phyloP scores from a whole-genome alignment of 2,329 filamentous ascomycete genomes.

The Colletotrichum scovillei region DNA sequence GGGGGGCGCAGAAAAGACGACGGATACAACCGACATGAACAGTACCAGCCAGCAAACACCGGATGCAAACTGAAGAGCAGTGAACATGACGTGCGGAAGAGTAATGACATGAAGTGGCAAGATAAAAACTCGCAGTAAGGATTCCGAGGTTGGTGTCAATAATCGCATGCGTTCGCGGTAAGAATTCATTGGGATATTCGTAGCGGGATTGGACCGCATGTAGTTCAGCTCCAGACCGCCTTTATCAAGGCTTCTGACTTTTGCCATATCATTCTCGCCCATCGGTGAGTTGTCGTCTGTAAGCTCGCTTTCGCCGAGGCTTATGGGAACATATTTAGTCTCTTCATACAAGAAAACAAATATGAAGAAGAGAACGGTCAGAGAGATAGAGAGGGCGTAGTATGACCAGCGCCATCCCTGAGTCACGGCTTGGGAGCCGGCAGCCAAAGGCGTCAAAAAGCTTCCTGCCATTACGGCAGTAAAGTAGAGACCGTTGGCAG shows the following conservation, averaged over 20 bases:
- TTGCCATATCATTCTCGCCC: neutral
- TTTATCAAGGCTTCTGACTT: neutral
- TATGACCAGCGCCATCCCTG: constrained; percentile 48
- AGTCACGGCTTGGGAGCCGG: constrained; percentile 40
- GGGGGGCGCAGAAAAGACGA: constrained; percentile 45
- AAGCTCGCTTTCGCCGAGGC: constrained; percentile 31
- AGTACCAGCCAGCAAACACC: constrained; percentile 51
- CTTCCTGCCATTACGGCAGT: constrained; percentile 43
- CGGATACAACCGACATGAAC: constrained; percentile 43
- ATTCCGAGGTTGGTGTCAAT: constrained; percentile 35
- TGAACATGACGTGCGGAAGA: constrained; percentile 49
- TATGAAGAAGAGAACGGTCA: constrained; percentile 39
- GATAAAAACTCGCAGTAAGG: constrained; percentile 33
- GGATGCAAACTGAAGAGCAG: constrained; percentile 52
- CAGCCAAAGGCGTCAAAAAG: constrained; percentile 42
- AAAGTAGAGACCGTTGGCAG: constrained; percentile 47
- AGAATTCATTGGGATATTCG: constrained; percentile 28
- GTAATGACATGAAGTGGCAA: constrained; percentile 26
- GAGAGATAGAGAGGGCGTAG: constrained; percentile 38
- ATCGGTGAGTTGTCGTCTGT: neutral
- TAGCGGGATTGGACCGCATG: constrained; percentile 1
- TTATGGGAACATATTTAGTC: constrained; percentile 43
- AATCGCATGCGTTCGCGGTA: constrained; percentile 40
- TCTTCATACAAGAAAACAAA: constrained; percentile 43
- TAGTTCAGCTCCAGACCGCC: neutral